Evolutionary conservation across 2,329 filamentous ascomycete genomes (phyloP), one percentile per base, ranked within the genome.

Genomic region (Penicillium brasilianum): DNA sequence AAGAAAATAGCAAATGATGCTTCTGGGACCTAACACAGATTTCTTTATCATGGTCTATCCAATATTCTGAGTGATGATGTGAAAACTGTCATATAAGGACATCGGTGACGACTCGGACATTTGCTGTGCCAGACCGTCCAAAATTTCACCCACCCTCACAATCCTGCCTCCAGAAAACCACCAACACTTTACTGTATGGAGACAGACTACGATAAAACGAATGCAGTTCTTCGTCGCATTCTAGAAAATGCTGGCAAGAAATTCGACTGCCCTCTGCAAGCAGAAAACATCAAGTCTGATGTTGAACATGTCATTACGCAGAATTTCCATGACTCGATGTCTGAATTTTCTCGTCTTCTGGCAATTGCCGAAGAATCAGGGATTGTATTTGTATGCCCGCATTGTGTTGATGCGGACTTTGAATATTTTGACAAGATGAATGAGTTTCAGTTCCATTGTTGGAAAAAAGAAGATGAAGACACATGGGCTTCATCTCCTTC

Each of bases 401-500:
- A 43, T 11, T 43, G 39, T 20, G 39, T n/a, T 43, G 39, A 43
- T n/a, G 39, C 4, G 39, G 39, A 43, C 39, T 43, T 43, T 43
- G 39, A 43, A 43, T 43, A 43, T 43, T 43, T 43, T 43, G 18
- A n/a, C 16, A 43, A 43, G 39, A 43, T 43, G 39, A 43, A 43
- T 43, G 39, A n/a, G 13, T 43, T 43, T 43, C 39, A 10, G 18
- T 20, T 43, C 32, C 39, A 43, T n/a, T 43, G 39, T 43, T 43
- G 39, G 39, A 43, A 20, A 43, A 43, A 43, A 20, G 5, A 43
- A n/a, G 39, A 20, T 43, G 18, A 43, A 43, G 39, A n/a, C 39
- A 43, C 41, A 44, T 44, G 41, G 41, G 22, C 41, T 44, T 44
- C 41, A 22, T 44, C 22, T 44, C 41, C 41, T 44, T 44, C 41